phyloP scores from a whole-genome alignment of 768 basidiomycete genomes.

The Mycena metata region DNA sequence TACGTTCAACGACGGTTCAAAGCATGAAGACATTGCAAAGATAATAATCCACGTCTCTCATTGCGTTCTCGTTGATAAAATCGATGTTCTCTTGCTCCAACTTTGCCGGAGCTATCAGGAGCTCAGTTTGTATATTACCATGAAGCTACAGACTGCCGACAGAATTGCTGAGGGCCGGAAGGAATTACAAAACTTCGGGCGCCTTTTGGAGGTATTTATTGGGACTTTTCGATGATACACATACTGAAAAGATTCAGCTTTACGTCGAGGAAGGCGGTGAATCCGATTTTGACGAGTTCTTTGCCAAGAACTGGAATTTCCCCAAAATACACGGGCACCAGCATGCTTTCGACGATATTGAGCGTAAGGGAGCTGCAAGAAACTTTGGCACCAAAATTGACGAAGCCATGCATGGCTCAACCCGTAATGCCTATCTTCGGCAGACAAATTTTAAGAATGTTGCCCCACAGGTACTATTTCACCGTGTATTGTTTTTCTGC shows the following conservation, averaged over 20 bases:
- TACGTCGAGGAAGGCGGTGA: not conserved
- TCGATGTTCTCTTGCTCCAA: not conserved
- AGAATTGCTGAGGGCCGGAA: conserved; percentile 3
- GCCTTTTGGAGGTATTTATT: not conserved
- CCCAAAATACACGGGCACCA: conserved; percentile 51
- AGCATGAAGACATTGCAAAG: conserved; percentile 53
- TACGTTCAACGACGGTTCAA: conserved; percentile 51
- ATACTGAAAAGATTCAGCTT: not conserved
- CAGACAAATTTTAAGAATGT: conserved; percentile 52
- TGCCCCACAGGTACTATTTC: conserved; percentile 45
- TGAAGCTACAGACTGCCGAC: not conserved
- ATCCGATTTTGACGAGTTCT: conserved; percentile 22
- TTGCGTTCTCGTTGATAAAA: conserved; percentile 27
- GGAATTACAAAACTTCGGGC: not conserved
- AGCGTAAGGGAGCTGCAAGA: conserved; percentile 44
- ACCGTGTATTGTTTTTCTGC: too few relatives aligned
- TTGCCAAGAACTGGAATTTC: conserved; percentile 49
- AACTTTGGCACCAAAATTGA: conserved; percentile 50
- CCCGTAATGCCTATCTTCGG: conserved; percentile 44
- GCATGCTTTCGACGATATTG: conserved; percentile 52
- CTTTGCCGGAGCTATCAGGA: conserved; percentile 4
- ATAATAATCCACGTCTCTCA: conserved; percentile 47
- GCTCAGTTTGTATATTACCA: not conserved
- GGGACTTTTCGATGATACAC: not conserved
- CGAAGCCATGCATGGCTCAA: conserved; percentile 47